Evolutionary conservation across 371 early-diverging fungal species (phyloP), one percentile per base, ranked within the genome.

Genomic region (Mucor racemosus): DNA sequence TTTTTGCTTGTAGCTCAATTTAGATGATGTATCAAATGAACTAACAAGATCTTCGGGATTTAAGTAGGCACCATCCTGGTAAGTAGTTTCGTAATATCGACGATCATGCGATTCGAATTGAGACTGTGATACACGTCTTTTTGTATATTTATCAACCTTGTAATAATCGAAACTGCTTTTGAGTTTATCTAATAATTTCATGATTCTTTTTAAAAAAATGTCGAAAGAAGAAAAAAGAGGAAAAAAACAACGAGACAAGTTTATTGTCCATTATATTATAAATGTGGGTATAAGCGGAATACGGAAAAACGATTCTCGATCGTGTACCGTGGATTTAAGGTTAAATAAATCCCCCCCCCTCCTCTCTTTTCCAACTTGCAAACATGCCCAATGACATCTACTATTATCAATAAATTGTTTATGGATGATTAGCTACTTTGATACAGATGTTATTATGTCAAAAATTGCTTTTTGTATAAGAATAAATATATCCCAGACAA

Each of bases 101-200:
- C 78, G 71, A 50, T 79, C 76, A 41, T 75, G 78, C 1, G 72
- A 76, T 41, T 76, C 74, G 58, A 82, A 82, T 35, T 76, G 75
- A 4, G 80, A 75, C 60, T 82, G 78, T 4, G 74, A 73, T 14
- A 68, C 50, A 55, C 82, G 65, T 68, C 82, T 73, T 57, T 67
- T 73, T 5, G 82, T 82, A 50, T 79, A 82, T 67, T 78, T 76
- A 58, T 77, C 74, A 6, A 78, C 66, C 71, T 78, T 76, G 15
- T 71, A 67, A 35, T 79, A 64, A 33, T 76, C 78, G 46, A 73
- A 72, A 33, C 72, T 72, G 21, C 64, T 60, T 48, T 68, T 69
- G 7, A 82, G 50, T 62, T 74, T 77, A 4, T 76, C 78, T 38
- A 82, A 64, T 26, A 79, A 64, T 9, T 78, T 78, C 81, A 81